phyloP scores from a whole-genome alignment of 23 red algal species.

The Chondrus crispus region DNA sequence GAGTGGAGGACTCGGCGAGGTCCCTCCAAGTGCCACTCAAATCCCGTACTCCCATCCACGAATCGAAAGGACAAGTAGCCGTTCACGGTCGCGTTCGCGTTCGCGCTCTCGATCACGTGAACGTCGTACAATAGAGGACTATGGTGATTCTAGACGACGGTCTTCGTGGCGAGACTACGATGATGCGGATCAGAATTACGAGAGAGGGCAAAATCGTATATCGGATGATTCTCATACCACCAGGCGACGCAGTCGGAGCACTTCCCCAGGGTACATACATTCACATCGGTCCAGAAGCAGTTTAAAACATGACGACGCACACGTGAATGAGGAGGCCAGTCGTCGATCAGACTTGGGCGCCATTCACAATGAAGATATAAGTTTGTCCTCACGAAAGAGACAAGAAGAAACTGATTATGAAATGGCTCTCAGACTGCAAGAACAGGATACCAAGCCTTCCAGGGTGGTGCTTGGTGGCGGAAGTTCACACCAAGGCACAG shows the following conservation, averaged over 20 bases:
- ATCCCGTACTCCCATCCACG: not conserved
- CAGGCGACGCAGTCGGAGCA: slow-evolving; percentile 20
- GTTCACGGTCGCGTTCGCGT: not conserved
- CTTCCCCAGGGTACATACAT: slow-evolving; percentile 8
- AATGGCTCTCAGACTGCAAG: slow-evolving; percentile 24
- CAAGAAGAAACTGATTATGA: slow-evolving; percentile 33
- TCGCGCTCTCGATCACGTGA: slow-evolving; percentile 15
- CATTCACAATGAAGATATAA: not conserved
- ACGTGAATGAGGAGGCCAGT: not conserved
- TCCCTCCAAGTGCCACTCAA: slow-evolving; percentile 11
- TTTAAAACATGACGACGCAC: not conserved
- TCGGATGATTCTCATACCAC: not conserved
- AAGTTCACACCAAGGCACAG: not conserved
- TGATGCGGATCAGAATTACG: not conserved
- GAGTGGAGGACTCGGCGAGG: slow-evolving; percentile 39
- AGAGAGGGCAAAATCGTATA: not conserved
- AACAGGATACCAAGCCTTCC: not conserved
- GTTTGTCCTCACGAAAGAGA: too few relatives aligned
- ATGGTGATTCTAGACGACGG: not conserved
- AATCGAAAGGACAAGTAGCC: too few relatives aligned
- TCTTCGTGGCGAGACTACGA: not conserved
- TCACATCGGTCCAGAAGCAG: slow-evolving; percentile 30
- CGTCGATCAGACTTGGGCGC: not conserved
- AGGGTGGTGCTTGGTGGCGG: not conserved
- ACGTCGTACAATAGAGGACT: not conserved